Evolutionary conservation across 495 filamentous ascomycete species (phyloP).

Genomic region (Pyrenula aspistea): DNA sequence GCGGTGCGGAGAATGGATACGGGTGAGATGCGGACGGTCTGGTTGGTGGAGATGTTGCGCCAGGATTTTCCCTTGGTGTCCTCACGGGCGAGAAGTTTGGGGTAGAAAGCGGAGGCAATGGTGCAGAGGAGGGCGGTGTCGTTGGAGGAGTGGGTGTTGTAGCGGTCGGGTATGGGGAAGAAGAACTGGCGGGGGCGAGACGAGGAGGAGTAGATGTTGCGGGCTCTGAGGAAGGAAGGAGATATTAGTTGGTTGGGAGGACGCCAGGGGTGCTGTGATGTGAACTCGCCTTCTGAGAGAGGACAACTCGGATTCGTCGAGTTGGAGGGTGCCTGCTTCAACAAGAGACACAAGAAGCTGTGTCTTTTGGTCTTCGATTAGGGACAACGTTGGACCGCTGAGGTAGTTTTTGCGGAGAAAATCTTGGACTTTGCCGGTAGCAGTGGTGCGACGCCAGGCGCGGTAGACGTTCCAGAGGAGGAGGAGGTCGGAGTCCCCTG

Average conservation of each 20-base stretch:
- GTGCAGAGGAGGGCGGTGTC: slow-evolving; percentile 66
- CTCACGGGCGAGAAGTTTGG: slow-evolving; percentile 76
- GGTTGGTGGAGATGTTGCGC: slow-evolving; percentile 83
- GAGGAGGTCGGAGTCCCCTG: slow-evolving; percentile 79
- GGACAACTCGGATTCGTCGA: slow-evolving; percentile 55
- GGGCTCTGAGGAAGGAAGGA: slow-evolving; percentile 18
- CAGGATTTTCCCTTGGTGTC: slow-evolving; percentile 75
- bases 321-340: slow-evolving; percentile 67
- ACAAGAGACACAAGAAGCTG: slow-evolving; percentile 72
- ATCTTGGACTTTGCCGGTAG: slow-evolving; percentile 51
- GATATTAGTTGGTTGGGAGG: slow-evolving; percentile 10
- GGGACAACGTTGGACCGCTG: slow-evolving; percentile 65
- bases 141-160: slow-evolving; percentile 63
- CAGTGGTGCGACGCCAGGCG: slow-evolving; percentile 71
- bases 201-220: slow-evolving; percentile 28
- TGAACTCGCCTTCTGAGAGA: slow-evolving; percentile 42
- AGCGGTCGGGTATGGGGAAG: slow-evolving; percentile 61
- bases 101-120: slow-evolving; percentile 88
- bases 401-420: slow-evolving; percentile 93
- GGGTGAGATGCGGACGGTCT: slow-evolving; percentile 71
- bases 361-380: slow-evolving; percentile 89
- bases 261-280: slow-evolving; percentile 8
- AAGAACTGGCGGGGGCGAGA: slow-evolving; percentile 65
- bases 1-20: slow-evolving; percentile 57
- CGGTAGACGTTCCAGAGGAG: slow-evolving; percentile 90